phyloP scores from a whole-genome alignment of 1,284 basidiomycete genomes.

The Cutaneotrichosporon curvatum region DNA sequence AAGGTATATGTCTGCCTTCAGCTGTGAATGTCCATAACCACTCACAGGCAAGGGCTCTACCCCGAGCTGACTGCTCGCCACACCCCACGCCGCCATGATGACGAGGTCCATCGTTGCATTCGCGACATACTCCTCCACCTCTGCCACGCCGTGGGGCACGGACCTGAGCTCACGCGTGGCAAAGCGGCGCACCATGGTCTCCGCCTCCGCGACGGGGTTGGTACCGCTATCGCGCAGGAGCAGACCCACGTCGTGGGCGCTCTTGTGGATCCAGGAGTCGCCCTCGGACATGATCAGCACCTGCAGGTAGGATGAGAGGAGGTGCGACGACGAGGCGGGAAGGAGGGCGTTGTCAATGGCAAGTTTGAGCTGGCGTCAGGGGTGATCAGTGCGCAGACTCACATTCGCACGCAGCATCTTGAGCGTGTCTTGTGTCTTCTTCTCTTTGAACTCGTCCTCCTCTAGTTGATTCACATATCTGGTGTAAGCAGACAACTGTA shows the following conservation, averaged over 20 bases:
- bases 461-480: constrained; percentile 46
- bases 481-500: not conserved
- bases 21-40: not conserved
- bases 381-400: constrained; percentile 3
- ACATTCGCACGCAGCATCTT: constrained; percentile 43
- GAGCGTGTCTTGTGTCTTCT: constrained; percentile 38
- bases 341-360: constrained; percentile 45
- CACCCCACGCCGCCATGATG: constrained; percentile 39
- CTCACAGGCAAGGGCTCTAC: constrained; percentile 39
- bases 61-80: constrained; percentile 32
- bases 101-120: constrained; percentile 45
- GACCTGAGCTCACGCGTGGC: constrained; percentile 43
- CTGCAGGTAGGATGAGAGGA: constrained; percentile 46
- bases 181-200: constrained; percentile 37
- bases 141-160: constrained; percentile 32
- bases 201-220: constrained; percentile 34
- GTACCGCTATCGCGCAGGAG: constrained; percentile 24
- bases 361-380: constrained; percentile 39
- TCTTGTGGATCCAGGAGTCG: constrained; percentile 38
- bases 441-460: constrained; percentile 42
- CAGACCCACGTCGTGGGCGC: constrained; percentile 38
- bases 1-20: constrained; percentile 42
- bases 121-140: constrained; percentile 43
- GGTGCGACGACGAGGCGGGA: constrained; percentile 22
- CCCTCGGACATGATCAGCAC: constrained; percentile 48